Conservation (phyloP, 768 basidiomycete genomes). For the Xerocomellus amylosporus region DNA sequence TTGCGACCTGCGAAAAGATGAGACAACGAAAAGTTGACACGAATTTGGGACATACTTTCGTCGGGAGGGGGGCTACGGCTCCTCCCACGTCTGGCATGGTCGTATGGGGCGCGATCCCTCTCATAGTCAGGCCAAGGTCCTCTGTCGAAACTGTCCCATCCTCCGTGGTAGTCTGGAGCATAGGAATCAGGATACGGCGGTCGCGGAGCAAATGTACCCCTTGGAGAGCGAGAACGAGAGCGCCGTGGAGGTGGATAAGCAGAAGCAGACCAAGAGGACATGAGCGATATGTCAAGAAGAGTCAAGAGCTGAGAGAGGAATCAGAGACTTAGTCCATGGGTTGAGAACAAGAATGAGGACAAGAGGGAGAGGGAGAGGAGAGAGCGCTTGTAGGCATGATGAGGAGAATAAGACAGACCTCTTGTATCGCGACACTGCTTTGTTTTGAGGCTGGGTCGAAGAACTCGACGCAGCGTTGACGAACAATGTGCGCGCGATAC, state of each 20-base stretch:
- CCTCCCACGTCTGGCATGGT: conserved; percentile 65
- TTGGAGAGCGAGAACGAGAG: conserved; percentile 79
- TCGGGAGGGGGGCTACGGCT: conserved; percentile 75
- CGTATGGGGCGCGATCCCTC: conserved; percentile 65
- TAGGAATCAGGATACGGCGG: conserved; percentile 58
- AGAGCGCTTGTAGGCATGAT: conserved; percentile 76
- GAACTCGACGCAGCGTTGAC: conserved; percentile 38
- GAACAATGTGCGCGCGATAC: conserved; percentile 64
- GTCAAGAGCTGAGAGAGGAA: conserved; percentile 44
- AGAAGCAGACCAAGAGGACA: conserved; percentile 72
- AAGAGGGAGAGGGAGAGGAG: conserved; percentile 60
- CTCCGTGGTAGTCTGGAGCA: conserved; percentile 55
- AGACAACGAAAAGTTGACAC: conserved; percentile 1
- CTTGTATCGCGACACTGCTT: conserved; percentile 55
- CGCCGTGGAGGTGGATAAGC: conserved; percentile 73
- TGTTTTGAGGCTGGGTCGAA: conserved; percentile 34
- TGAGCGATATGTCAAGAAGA: conserved; percentile 43
- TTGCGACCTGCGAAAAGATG: conserved; percentile 53
- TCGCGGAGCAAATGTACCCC: conserved; percentile 51
- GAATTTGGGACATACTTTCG: conserved; percentile 47
- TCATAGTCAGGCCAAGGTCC: conserved; percentile 65
- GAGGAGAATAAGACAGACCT: conserved; percentile 80
- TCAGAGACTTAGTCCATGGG: conserved; percentile 44
- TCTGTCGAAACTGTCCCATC: conserved; percentile 72
- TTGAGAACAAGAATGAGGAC: conserved; percentile 45